These are phyloP conservation scores for Thuja plicata DNA, from an alignment of 83 land plant genomes.

Conservation along the genomic window DNA sequence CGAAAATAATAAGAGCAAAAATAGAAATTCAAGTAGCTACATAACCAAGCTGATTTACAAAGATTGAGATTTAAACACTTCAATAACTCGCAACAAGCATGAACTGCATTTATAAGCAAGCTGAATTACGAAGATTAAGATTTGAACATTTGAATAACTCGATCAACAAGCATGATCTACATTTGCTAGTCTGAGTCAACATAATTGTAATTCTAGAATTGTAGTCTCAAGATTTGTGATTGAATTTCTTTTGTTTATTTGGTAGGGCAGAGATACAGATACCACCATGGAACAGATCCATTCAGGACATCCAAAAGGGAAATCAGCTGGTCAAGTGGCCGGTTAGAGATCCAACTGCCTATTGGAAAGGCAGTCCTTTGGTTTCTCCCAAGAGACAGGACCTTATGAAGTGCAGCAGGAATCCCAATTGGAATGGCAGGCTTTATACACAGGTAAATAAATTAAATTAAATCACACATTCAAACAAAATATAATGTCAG, in stretches of 20 bases:
- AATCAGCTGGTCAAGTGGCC: constrained; percentile 19
- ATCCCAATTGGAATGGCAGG: background rate
- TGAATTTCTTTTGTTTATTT: background rate
- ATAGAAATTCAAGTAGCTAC: background rate
- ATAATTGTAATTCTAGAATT: background rate
- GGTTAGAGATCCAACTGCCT: constrained; percentile 30
- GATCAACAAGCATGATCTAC: background rate
- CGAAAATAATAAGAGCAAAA: background rate
- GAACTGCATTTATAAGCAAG: background rate
- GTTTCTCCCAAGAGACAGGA: constrained; percentile 23
- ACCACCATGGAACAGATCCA: constrained; percentile 28
- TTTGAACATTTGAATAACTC: no score
- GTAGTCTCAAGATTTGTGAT: background rate
- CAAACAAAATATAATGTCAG: background rate
- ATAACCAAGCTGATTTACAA: background rate
- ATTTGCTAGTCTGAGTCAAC: background rate
- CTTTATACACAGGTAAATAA: background rate
- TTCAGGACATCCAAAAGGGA: constrained; percentile 15
- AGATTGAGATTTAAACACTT: background rate
- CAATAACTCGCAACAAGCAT: background rate
- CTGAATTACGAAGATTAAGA: no score
- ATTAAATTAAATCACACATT: background rate
- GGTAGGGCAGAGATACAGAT: constrained; percentile 29
- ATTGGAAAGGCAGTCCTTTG: constrained; percentile 40
- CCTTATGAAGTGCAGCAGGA: constrained; percentile 32